Conservation (phyloP, 116 monocot species). For the Cymodocea nodosa region DNA sequence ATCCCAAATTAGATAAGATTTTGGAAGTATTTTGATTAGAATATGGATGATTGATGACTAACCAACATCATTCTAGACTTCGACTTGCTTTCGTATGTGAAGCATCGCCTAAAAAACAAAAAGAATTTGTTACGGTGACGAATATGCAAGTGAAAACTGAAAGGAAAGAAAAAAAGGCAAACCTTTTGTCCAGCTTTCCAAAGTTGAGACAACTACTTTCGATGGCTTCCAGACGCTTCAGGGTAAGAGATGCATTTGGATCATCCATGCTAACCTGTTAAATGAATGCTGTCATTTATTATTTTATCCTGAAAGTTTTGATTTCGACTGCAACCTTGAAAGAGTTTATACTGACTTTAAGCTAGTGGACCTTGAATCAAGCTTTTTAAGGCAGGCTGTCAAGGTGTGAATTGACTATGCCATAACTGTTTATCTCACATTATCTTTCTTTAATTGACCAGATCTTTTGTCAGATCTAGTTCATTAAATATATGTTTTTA, state of each 20-base stretch:
- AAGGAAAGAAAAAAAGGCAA: neutral
- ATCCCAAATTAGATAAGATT: conserved; percentile 2
- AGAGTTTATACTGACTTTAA: no score
- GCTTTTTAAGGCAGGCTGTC: no score
- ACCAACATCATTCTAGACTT: conserved; percentile 30
- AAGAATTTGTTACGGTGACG: neutral
- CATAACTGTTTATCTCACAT: no score
- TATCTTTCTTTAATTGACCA: no score
- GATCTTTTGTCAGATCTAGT: no score
- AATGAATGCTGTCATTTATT: neutral
- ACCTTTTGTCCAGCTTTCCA: conserved; percentile 56
- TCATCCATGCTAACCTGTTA: conserved; percentile 55
- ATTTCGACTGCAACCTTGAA: no score
- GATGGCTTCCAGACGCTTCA: conserved; percentile 49
- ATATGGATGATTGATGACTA: conserved; percentile 6
- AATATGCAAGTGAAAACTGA: neutral
- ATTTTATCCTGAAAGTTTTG: no score
- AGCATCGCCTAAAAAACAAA: conserved; percentile 13
- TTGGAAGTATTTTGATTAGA: neutral
- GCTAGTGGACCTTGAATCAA: no score
- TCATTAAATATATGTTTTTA: no score
- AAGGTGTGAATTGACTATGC: no score
- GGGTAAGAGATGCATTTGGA: conserved; percentile 66
- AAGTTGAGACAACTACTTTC: conserved; percentile 59
- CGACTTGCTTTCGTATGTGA: conserved; percentile 16